phyloP scores from a whole-genome alignment of 495 filamentous ascomycete species.

The Viridothelium virens region DNA sequence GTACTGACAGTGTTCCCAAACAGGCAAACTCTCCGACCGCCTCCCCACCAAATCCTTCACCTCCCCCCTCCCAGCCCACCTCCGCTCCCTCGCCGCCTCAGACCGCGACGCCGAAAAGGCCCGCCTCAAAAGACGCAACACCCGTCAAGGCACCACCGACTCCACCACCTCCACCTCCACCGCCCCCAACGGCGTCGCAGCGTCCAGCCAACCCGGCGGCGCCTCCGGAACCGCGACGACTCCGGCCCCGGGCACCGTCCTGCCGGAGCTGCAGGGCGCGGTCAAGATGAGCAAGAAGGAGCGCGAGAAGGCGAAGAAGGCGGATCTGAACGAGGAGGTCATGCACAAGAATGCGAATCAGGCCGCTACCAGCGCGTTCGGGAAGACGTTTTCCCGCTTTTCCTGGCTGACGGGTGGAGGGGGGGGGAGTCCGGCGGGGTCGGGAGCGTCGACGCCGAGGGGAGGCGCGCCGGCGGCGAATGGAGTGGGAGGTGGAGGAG shows the following conservation, averaged over 20 bases:
- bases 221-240: constrained; percentile 26
- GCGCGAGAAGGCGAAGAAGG: constrained; percentile 47
- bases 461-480: not conserved
- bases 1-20: constrained; percentile 15
- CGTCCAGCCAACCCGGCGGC: not conserved
- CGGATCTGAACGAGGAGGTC: constrained; percentile 36
- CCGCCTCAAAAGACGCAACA: constrained; percentile 37
- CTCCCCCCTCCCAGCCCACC: constrained; percentile 22
- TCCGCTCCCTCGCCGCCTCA: constrained; percentile 22
- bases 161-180: constrained; percentile 26
- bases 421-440: constrained; percentile 2
- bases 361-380: constrained; percentile 32
- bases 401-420: constrained; percentile 30
- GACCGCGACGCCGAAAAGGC: constrained; percentile 43
- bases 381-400: constrained; percentile 30
- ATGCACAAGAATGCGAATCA: constrained; percentile 30
- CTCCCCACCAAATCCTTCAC: constrained; percentile 27
- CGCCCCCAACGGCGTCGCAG: constrained; percentile 26
- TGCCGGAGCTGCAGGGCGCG: constrained; percentile 18
- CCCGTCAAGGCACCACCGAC: constrained; percentile 32
- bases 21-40: constrained; percentile 11
- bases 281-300: constrained; percentile 48
- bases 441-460: constrained; percentile 27
- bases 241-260: constrained; percentile 39
- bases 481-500: not conserved